These are phyloP conservation scores for Flaveria robusta DNA, from an alignment of 129 eudicot species.

Conservation along the genomic window DNA sequence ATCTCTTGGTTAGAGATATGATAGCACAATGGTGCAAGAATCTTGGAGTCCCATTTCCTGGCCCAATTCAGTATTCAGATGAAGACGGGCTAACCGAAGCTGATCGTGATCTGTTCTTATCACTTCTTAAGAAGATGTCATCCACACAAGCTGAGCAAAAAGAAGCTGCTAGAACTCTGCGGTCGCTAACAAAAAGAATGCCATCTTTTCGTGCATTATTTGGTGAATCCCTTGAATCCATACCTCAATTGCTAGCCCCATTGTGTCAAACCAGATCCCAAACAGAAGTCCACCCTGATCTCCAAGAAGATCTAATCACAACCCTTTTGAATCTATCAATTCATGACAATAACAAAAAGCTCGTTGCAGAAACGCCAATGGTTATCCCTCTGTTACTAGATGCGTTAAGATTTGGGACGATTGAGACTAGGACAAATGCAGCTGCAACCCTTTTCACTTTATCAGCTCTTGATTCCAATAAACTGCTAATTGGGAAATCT, in stretches of 20 bases:
- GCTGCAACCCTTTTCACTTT: slow-evolving; percentile 94
- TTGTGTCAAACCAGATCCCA: slow-evolving; percentile 47
- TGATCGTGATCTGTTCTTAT: slow-evolving; percentile 56
- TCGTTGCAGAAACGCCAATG: slow-evolving; percentile 81
- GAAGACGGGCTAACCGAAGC: slow-evolving; percentile 58
- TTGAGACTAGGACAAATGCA: slow-evolving; percentile 74
- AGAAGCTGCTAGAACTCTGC: slow-evolving; percentile 75
- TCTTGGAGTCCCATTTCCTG: slow-evolving; percentile 62
- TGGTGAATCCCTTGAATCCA: slow-evolving; percentile 67
- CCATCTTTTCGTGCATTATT: slow-evolving; percentile 87
- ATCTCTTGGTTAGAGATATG: slow-evolving; percentile 74
- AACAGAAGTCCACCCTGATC: slow-evolving; percentile 56
- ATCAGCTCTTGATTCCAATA: slow-evolving; percentile 89
- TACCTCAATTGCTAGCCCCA: slow-evolving; percentile 65
- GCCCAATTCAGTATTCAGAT: slow-evolving; percentile 44
- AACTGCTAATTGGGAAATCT: slow-evolving; percentile 72
- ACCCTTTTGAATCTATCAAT: slow-evolving; percentile 82
- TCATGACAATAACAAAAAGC: slow-evolving; percentile 86
- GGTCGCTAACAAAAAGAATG: slow-evolving; percentile 70
- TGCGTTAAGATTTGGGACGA: slow-evolving; percentile 71
- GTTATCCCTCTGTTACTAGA: slow-evolving; percentile 68
- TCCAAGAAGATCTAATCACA: slow-evolving; percentile 89
- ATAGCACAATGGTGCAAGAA: slow-evolving; percentile 81
- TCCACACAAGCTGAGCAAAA: slow-evolving; percentile 65
- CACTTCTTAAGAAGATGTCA: slow-evolving; percentile 74